Evolutionary conservation across 164 flowering plant species (phyloP), one percentile per base, ranked within the genome.

Genomic region (Dillenia suffruticosa): DNA sequence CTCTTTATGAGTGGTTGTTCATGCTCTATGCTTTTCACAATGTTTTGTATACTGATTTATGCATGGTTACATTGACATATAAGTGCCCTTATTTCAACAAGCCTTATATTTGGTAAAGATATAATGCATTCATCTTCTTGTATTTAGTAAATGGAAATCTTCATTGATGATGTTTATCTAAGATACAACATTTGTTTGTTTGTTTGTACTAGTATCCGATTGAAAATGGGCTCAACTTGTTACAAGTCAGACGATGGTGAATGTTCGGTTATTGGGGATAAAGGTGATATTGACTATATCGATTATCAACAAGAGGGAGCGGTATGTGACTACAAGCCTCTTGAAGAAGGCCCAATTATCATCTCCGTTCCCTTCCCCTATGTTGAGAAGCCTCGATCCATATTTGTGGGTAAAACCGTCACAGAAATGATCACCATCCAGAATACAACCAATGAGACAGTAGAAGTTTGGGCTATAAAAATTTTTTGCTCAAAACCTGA

Each of bases 291-390:
- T 47, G 84, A 82, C 0, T 88, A 79, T 59, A 70, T 95, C 13
- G 99, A 95, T 68, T 87, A 51, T 53, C 82, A 79, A 49, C 76
- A 75, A 24, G 82, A 89, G 47, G 68, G 45, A 55, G 82, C 96
- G 1, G 77, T 76, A 1, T 72, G 81, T 53, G 74, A 63, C 62
- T 88, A 81, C 66, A 69, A 77, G 45, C 85, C 73, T 0, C 15
- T 1, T 16, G 85, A 81, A 13, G 96, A 92, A 63, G 93, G 94
- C 19, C 83, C 82, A 0, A 73, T 88, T 59, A 7, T 71, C 17
- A 63, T 95, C 49, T 95, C 99, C 1, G 74, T 67, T 8, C 99
- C 99, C 51, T 95, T 95, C 53, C 79, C 92, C 16, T 75, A 80
- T 46, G 50, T 51, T 8, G 26, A 82, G 24, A 85, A 88, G 60